These are phyloP conservation scores for Scenedesmus sp. DNA, from an alignment of 163 green algal species.

Conservation along the genomic window DNA sequence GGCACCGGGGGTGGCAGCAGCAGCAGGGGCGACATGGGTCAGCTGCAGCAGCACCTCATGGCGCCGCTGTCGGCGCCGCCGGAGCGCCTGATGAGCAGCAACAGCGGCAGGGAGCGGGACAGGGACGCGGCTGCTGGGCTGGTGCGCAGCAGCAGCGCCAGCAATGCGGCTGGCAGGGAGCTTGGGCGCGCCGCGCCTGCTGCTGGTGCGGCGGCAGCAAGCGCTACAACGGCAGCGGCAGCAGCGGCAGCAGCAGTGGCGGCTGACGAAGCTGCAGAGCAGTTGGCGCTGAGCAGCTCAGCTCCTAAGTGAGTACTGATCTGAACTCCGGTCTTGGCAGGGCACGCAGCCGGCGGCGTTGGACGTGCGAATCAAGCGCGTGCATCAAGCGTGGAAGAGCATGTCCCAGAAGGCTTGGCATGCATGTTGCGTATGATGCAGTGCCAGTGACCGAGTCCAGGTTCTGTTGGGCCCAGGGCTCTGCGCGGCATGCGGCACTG, in stretches of 20 bases:
- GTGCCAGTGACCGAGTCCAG: too few species aligned
- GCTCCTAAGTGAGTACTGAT: background rate
- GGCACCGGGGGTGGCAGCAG: background rate
- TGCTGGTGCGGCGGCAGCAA: background rate
- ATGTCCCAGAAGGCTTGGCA: too few species aligned
- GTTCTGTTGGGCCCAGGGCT: too few species aligned
- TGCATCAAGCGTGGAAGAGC: too few species aligned
- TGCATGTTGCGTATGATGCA: too few species aligned
- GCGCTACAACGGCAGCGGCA: background rate
- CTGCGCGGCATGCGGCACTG: too few species aligned
- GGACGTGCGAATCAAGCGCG: too few species aligned
- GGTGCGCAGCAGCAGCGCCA: background rate
- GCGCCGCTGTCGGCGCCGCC: background rate
- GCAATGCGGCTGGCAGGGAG: background rate
- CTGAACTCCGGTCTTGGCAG: background rate
- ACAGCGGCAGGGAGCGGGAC: background rate
- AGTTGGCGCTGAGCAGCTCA: background rate
- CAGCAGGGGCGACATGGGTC: background rate
- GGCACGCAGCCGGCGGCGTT: background rate
- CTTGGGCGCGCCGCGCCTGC: background rate
- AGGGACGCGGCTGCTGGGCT: background rate
- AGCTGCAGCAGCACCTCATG: background rate
- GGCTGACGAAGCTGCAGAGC: background rate
- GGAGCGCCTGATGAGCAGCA: background rate
- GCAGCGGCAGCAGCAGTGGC: background rate